Percentiles rank a stretch among this genome's conserved stretches.
Conservation (phyloP, 148 eudicot genomes). For the Selenicereus undatus region DNA sequence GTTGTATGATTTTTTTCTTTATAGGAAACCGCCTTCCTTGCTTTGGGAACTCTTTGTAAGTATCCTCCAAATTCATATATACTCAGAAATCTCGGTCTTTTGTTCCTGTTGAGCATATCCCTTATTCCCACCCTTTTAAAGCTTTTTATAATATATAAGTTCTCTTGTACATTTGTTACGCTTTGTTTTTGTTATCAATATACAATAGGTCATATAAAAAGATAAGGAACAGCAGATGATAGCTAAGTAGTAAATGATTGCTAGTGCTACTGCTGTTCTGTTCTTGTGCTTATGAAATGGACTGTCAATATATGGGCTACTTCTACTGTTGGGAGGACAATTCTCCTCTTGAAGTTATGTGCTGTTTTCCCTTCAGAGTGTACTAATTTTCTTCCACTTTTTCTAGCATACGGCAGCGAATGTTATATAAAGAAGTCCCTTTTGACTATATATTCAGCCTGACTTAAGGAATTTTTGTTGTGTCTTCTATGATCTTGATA, state of each 20-base stretch:
- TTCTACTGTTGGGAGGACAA: too few species aligned
- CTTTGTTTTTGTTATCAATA: too few species aligned
- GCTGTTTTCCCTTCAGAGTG: too few species aligned
- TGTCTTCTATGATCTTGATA: neutral
- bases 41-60: slow-evolving; percentile 24
- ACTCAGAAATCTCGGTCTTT: neutral
- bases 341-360: too few species aligned
- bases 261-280: too few species aligned
- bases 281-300: too few species aligned
- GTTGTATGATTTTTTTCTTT: slow-evolving; percentile 10
- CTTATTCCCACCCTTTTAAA: neutral
- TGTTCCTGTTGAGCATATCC: neutral
- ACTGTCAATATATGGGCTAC: too few species aligned
- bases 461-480: neutral
- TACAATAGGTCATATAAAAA: too few species aligned
- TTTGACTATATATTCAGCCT: neutral
- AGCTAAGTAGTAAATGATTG: too few species aligned
- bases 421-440: neutral
- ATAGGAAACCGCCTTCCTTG: slow-evolving; percentile 7
- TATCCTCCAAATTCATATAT: neutral
- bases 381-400: too few species aligned
- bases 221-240: too few species aligned
- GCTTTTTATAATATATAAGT: neutral
- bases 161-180: too few species aligned
- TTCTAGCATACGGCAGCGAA: neutral